Evolutionary conservation across 2,329 filamentous ascomycete species (phyloP), one percentile per base, ranked within the genome.

Genomic region (Stagonosporopsis chrysanthemi): DNA sequence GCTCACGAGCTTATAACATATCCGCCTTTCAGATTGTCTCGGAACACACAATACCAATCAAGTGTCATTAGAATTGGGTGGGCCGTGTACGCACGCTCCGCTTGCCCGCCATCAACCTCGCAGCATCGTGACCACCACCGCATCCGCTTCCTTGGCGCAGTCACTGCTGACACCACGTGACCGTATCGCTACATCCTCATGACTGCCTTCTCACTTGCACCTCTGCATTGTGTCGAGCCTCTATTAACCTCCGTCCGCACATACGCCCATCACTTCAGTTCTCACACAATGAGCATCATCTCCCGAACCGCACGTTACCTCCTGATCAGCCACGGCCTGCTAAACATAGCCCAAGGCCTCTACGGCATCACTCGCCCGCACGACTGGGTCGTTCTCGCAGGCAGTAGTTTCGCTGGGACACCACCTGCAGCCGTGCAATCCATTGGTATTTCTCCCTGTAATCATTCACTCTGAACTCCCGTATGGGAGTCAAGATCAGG

Each of bases 341-440:
- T 60, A 35, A 64, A 62, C 36, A 58, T 64, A 9, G 53, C 42
- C 2, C 59, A 60, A 36, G 60, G 60, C 43, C 9, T 56, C 6
- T 60, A 60, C 53, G 52, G 52, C 15, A 31, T 48, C 35, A 29
- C 38, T 17, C 50, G 44, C n/a, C 45, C 55, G 3, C 19, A 19
- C 1, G 52, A 44, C 14, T 61, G 58, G 17, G 22, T 23, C 1
- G 31, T 29, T 1, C 33, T 39, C 7, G 49, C 24, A 12, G 31
- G 31, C 15, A 2, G 12, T 11, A 19, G 11, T 12, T 52, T 40
- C 8, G 4, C 22, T 15, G 41, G 35, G 2, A 19, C 41, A 5
- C 41, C 41, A 17, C 24, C 9, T 23, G 22, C n/a, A 19, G n/a
- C 49, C 7, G 42, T 46, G 17, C 35, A 41, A 7, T 41, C 35